Conservation (phyloP, 805 yeast genomes). For the Candida berthetii region DNA sequence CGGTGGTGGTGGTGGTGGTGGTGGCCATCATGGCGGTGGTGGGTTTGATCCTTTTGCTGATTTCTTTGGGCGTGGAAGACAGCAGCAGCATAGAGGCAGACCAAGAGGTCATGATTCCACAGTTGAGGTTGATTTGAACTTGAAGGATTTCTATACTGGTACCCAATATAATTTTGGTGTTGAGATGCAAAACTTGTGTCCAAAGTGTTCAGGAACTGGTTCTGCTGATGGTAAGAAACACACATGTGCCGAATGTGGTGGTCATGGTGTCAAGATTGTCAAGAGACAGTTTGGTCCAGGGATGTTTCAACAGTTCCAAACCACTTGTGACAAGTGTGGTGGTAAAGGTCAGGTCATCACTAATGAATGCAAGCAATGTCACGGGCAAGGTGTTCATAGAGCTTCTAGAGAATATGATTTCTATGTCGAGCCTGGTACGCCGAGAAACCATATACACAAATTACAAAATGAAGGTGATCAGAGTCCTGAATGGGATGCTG, state of each 20-base stretch:
- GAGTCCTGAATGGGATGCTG: conserved; percentile 76
- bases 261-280: conserved; percentile 62
- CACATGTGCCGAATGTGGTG: conserved; percentile 64
- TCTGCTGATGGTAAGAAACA: conserved; percentile 70
- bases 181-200: conserved; percentile 70
- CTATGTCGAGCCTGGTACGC: conserved; percentile 64
- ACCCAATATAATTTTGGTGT: conserved; percentile 50
- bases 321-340: conserved; percentile 70
- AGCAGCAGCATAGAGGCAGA: conserved; percentile 8
- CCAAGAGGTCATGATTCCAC: conserved; percentile 42
- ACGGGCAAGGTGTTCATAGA: conserved; percentile 60
- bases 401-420: conserved; percentile 52
- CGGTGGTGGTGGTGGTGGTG: conserved; percentile 44
- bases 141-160: conserved; percentile 73
- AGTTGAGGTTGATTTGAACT: conserved; percentile 46
- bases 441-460: conserved; percentile 50
- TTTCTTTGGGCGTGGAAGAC: conserved; percentile 41
- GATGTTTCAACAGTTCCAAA: conserved; percentile 81
- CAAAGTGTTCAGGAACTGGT: conserved; percentile 78
- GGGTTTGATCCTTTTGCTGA: conserved; percentile 62
- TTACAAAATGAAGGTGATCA: conserved; percentile 78
- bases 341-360: conserved; percentile 71
- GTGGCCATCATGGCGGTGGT: conserved; percentile 27
- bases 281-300: conserved; percentile 81
- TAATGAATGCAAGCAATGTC: conserved; percentile 61